These are phyloP conservation scores for Alternaria sp. DNA, from an alignment of 2,329 filamentous ascomycete genomes.

Conservation along the genomic window DNA sequence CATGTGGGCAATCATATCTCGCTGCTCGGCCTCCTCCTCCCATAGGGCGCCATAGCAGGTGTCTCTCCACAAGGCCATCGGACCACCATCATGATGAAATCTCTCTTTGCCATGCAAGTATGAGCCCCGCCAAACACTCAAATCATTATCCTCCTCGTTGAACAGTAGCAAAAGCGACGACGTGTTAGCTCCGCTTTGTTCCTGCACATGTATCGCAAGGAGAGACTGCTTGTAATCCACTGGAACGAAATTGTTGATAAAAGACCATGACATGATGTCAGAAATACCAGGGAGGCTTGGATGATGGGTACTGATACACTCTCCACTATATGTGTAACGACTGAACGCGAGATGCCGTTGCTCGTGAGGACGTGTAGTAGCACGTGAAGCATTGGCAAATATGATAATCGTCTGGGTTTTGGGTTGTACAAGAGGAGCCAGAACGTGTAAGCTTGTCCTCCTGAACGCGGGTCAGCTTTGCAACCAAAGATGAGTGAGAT, in stretches of 20 bases:
- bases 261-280: background rate
- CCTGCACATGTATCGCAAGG: conserved; percentile 6
- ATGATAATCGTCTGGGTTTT: conserved; percentile 24
- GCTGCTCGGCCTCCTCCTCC: background rate
- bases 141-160: conserved; percentile 21
- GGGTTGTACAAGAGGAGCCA: conserved; percentile 24
- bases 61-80: conserved; percentile 30
- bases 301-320: conserved; percentile 5
- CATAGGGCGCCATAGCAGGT: conserved; percentile 12
- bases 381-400: conserved; percentile 7
- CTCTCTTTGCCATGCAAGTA: background rate
- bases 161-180: conserved; percentile 19
- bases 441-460: background rate
- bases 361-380: background rate
- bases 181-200: background rate
- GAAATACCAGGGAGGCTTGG: background rate
- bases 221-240: conserved; percentile 4
- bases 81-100: background rate
- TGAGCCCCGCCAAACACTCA: conserved; percentile 13
- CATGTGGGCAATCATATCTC: conserved; percentile 9
- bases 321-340: conserved; percentile 28
- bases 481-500: background rate
- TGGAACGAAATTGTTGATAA: conserved; percentile 9
- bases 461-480: conserved; percentile 10
- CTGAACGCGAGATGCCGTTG: conserved; percentile 3